Conservation (phyloP, 352 stramenopile genomes). For the Ophiocytium majus region DNA sequence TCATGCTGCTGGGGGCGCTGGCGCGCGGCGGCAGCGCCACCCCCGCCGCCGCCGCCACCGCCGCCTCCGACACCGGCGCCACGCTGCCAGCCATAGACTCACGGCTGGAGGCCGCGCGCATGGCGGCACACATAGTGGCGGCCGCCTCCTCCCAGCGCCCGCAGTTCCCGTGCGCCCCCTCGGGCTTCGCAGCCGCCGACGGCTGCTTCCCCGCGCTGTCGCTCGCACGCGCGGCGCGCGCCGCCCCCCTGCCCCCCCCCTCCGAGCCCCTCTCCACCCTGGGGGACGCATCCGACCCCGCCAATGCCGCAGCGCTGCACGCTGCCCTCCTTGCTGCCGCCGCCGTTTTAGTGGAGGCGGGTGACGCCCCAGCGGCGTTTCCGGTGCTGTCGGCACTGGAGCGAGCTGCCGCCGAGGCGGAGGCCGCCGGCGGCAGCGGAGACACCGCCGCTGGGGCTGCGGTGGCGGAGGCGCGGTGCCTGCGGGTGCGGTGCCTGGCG, state of each 20-base stretch:
- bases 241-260: no score
- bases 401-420: background rate
- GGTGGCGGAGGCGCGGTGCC: background rate
- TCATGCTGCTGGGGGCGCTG: background rate
- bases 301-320: background rate
- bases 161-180: background rate
- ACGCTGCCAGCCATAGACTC: no score
- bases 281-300: background rate
- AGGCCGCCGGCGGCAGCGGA: background rate
- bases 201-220: background rate
- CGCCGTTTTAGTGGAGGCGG: background rate
- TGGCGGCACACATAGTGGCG: background rate
- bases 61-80: background rate
- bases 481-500: background rate
- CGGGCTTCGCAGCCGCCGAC: background rate
- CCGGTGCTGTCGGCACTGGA: background rate
- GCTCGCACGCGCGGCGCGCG: background rate
- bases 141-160: no score
- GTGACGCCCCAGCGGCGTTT: background rate
- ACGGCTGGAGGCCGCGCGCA: background rate
- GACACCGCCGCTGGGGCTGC: background rate
- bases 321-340: background rate
- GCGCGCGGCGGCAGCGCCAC: background rate
- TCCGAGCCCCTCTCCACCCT: background rate
- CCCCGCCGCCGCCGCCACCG: background rate